Evolutionary conservation across 192 early-diverging fungal genomes (phyloP).

Genomic region (Coemansia sp.): DNA sequence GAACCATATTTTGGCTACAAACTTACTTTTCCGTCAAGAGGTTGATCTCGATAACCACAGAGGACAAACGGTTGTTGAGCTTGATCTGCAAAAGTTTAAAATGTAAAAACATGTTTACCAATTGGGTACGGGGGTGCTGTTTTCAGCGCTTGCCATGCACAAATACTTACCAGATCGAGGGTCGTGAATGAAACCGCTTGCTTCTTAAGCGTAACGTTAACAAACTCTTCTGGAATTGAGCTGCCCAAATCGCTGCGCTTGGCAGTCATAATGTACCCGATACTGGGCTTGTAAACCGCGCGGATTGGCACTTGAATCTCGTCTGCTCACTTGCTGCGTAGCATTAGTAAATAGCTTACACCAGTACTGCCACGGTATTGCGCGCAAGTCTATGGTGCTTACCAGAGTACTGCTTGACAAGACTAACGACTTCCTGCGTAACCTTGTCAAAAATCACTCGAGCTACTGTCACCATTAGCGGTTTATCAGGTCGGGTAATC

Average conservation of each 20-base stretch:
- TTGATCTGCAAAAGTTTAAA: slow-evolving; percentile 51
- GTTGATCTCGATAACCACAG: slow-evolving; percentile 79
- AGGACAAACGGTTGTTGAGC: slow-evolving; percentile 75
- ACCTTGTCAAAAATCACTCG: slow-evolving; percentile 39
- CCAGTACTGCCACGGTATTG: background rate
- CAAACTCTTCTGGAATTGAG: slow-evolving; percentile 61
- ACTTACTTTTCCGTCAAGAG: slow-evolving; percentile 71
- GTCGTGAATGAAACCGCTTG: slow-evolving; percentile 68
- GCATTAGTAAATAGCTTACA: background rate
- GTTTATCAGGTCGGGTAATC: background rate
- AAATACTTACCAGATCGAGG: slow-evolving; percentile 60
- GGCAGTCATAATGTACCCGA: slow-evolving; percentile 61
- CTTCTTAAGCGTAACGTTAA: slow-evolving; percentile 67
- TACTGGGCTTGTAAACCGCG: slow-evolving; percentile 57
- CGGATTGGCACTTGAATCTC: slow-evolving; percentile 60
- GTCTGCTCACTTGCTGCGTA: slow-evolving; percentile 48
- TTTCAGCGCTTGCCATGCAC: too few species aligned
- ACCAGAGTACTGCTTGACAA: slow-evolving; percentile 49
- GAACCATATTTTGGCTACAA: background rate
- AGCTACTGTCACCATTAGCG: slow-evolving; percentile 3
- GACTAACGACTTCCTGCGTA: slow-evolving; percentile 30
- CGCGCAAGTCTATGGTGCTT: background rate
- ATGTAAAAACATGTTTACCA: background rate
- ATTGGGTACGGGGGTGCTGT: too few species aligned
- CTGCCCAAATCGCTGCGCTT: slow-evolving; percentile 44